Base-by-base conservation (phyloP, 2,329 filamentous ascomycete species). In the Hirsutella minnesotensis region DNA sequence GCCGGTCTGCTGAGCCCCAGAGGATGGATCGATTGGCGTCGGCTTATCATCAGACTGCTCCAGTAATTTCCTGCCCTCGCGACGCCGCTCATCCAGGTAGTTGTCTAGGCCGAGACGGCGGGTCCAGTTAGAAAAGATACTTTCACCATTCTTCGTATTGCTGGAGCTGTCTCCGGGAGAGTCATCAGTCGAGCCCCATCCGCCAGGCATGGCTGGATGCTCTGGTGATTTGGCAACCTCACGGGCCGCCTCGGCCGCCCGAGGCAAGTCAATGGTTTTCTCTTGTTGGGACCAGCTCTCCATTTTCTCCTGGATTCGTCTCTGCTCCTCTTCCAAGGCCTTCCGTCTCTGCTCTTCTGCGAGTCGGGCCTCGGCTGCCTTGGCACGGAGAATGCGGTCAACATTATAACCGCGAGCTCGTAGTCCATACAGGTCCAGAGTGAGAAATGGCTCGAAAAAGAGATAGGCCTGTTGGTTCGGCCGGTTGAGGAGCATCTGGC, bases 341-440 rank as follows among this genome's bases (percentile, higher is more conserved):
- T 81, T 81, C 54, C 83, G 80, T 39, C 85, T 76, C 58, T 87
- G 80, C 53, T 85, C 83, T 56, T 95, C 89, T 0, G 87, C 88
- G 49, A 96, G 80, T 41, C 86, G 78, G 5, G 86, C 86, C 60
- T 96, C 88, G 3, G 86, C 85, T 18, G 84, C 87, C 65, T 94
- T 94, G 42, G 83, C 83, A 31, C 86, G 79, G 19, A 98, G 71
- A 48, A 98, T 96, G 40, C 92, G 83, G 56, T 95, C 87, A 33
- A 98, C 92, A 51, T 98, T 96, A 69, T 95, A 96, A 2, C 92
- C 92, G 49, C 92, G 86, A 46, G 81, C 79, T 53, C 86, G 81
- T 34, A 98, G 67, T 41, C 89, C 81, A 38, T 84, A 75, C 20
- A 98, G 70, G 52, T 90, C 86, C 9, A 92, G 80, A 45, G 85